Base-by-base conservation (phyloP, 1,284 basidiomycete genomes). In the Neonothopanus nambi region DNA sequence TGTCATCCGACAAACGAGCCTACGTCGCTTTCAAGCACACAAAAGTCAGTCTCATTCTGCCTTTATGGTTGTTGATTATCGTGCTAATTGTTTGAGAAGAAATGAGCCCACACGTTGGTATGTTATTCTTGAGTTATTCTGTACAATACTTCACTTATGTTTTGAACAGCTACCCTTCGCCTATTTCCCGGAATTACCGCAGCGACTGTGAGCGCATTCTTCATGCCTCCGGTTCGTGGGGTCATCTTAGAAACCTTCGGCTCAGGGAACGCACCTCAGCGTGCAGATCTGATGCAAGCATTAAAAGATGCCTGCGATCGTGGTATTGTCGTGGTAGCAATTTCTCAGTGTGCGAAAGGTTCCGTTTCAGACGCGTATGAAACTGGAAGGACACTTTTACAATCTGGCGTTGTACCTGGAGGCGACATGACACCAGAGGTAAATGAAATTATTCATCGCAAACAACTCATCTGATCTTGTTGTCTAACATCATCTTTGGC, bases 381-480 rank as follows among this genome's bases (percentile, higher is more conserved):
- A 65, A 88, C 91, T 13, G 93, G 93, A 5, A 79, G 86, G 58
- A 83, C 84, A 4, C 73, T 97, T 6, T 73, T 87, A 15, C 79
- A 81, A 51, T 78, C 74, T n/a, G 91, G 92, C 1, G 84, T 93
- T 23, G 79, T 93, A 21, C 79, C 89, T 0, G 91, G 90, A 8
- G 84, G 81, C 23, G 94, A 97, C 67, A 96, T 97, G 94, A 96
- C 95, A 1, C 91, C 93, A 12, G 94, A 97, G 80, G 92, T 91
- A 57, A 5, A 62, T 52, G 2, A 24, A 44, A 55, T 28, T 26
- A 30, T 28, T 48, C n/a, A 26, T 41, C 30, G 26, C 30, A 33
- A 9, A 13, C 30, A 33, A 33, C 36, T 18, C 46, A 40, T 37
- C 15, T 21, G 8, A n/a, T 37, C 43, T 28, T 6, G 13, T n/a